Evolutionary conservation across 768 basidiomycete species (phyloP).

Genomic region (Hygrophorus pudorinus): DNA sequence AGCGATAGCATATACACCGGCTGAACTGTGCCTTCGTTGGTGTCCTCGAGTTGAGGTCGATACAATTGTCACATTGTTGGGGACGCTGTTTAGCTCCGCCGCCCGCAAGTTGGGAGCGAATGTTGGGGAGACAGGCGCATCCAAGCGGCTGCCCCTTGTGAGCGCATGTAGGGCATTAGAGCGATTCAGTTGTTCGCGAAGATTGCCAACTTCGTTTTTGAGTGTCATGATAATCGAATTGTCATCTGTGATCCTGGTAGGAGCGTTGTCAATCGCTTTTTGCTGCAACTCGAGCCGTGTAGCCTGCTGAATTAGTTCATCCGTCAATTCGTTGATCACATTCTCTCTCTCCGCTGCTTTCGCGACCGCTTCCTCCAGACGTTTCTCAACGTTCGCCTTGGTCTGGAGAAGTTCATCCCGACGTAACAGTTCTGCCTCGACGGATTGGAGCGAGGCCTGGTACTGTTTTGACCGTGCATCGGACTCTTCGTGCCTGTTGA

Average conservation of each 20-base stretch:
- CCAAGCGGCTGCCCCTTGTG: constrained; percentile 60
- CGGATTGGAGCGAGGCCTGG: constrained; percentile 55
- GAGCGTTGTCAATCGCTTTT: constrained; percentile 53
- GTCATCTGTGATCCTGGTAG: constrained; percentile 69
- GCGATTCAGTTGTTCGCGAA: constrained; percentile 93
- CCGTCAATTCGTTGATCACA: constrained; percentile 69
- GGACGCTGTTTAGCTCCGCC: constrained; percentile 35
- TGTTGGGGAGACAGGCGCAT: constrained; percentile 75
- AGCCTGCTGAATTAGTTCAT: constrained; percentile 66
- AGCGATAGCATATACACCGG: constrained; percentile 59
- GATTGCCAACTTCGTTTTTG: constrained; percentile 83
- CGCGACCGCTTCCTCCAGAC: constrained; percentile 66
- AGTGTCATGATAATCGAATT: constrained; percentile 78
- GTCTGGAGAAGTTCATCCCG: constrained; percentile 65
- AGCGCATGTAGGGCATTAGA: constrained; percentile 88
- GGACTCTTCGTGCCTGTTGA: constrained; percentile 79
- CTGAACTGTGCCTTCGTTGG: constrained; percentile 80
- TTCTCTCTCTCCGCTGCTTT: constrained; percentile 79
- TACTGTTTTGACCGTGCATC: constrained; percentile 66
- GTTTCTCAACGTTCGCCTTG: constrained; percentile 73
- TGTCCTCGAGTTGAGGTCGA: constrained; percentile 43
- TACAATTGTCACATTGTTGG: constrained; percentile 24
- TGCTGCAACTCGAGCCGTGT: constrained; percentile 70
- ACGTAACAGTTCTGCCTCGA: constrained; percentile 61
- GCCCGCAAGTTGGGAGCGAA: constrained; percentile 72